These are phyloP conservation scores for Yarrowia galli DNA, from an alignment of 1,139 yeast species.

Conservation along the genomic window DNA sequence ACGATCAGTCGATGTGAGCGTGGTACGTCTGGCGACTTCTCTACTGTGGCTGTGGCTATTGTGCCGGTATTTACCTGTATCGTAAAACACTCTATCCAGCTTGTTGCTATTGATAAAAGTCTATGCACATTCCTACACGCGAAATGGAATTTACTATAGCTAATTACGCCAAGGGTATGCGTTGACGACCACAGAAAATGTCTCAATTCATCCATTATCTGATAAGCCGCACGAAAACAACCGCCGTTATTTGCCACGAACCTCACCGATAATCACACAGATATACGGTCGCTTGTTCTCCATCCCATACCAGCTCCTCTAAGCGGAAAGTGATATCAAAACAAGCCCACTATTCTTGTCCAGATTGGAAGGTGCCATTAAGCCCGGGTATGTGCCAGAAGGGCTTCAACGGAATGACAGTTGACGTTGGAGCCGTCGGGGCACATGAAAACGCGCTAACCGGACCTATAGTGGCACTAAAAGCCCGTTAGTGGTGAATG, in stretches of 20 bases:
- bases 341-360: background rate
- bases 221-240: conserved; percentile 11
- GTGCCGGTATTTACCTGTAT: background rate
- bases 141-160: conserved; percentile 3
- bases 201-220: conserved; percentile 1
- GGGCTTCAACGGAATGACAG: conserved; percentile 9
- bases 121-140: conserved; percentile 27
- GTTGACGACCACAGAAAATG: conserved; percentile 2
- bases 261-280: background rate
- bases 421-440: background rate
- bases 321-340: background rate
- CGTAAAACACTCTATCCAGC: too few species aligned
- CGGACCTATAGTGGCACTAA: conserved; percentile 1
- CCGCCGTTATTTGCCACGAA: background rate
- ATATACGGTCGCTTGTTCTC: too few species aligned
- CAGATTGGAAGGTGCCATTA: background rate
- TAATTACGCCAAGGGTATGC: background rate
- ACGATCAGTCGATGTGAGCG: too few species aligned
- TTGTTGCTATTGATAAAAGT: background rate
- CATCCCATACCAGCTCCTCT: background rate
- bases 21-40: too few species aligned
- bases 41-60: too few species aligned
- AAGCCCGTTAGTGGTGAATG: background rate
- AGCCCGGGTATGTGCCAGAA: background rate
- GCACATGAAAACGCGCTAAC: conserved; percentile 8